These are phyloP conservation scores for Phalaenopsis aphrodite DNA, from an alignment of 106 monocot species.

Conservation along the genomic window DNA sequence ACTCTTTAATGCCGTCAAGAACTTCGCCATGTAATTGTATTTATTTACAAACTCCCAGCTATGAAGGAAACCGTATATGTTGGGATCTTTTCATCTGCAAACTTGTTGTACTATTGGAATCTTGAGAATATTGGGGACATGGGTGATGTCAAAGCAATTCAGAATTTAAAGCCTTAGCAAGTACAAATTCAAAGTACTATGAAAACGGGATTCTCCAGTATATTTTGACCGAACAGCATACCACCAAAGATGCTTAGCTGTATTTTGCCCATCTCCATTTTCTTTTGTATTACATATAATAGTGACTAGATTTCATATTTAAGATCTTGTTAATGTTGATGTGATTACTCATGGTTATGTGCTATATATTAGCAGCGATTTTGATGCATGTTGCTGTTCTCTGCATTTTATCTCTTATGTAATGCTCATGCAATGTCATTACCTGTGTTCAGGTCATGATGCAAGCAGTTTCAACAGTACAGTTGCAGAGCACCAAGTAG, in stretches of 20 bases:
- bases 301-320: not conserved
- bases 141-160: not conserved
- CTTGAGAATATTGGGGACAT: too few relatives aligned
- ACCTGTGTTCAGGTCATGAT: slow-evolving; percentile 38
- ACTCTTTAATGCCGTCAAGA: too few relatives aligned
- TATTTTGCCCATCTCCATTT: not conserved
- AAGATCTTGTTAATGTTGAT: not conserved
- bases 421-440: not conserved
- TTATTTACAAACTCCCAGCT: too few relatives aligned
- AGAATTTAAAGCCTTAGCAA: not conserved
- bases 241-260: not conserved
- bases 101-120: too few relatives aligned
- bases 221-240: not conserved
- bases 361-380: not conserved
- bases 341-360: not conserved
- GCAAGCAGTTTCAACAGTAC: slow-evolving; percentile 92
- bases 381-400: not conserved
- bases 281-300: not conserved
- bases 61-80: too few relatives aligned
- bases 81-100: too few relatives aligned
- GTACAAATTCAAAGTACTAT: not conserved
- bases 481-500: slow-evolving; percentile 96
- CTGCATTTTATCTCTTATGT: not conserved
- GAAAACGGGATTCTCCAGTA: not conserved
- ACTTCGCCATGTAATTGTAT: too few relatives aligned